phyloP scores from a whole-genome alignment of 768 basidiomycete species.

The Lenzites betulinus region DNA sequence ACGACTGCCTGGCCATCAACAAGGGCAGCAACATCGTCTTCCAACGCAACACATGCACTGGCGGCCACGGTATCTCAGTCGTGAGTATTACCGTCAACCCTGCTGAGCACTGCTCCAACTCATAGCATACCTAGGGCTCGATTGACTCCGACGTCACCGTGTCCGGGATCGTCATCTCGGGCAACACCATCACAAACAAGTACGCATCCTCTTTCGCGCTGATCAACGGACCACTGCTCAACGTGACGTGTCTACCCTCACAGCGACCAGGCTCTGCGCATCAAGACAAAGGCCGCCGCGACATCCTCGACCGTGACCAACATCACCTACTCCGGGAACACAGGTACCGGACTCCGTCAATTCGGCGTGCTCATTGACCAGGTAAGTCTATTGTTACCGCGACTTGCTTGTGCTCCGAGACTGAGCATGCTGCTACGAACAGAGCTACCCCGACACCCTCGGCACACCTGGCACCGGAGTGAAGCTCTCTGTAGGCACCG shows the following conservation, averaged over 20 bases:
- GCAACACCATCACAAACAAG: slow-evolving; percentile 61
- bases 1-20: slow-evolving; percentile 65
- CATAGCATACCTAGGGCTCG: slow-evolving; percentile 48
- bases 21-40: slow-evolving; percentile 41
- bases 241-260: too few species aligned
- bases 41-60: slow-evolving; percentile 49
- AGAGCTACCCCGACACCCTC: slow-evolving; percentile 59
- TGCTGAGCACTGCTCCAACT: neutral
- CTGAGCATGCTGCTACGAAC: neutral
- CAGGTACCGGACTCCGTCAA: slow-evolving; percentile 45
- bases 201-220: slow-evolving; percentile 23
- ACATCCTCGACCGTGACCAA: slow-evolving; percentile 49
- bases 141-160: slow-evolving; percentile 50
- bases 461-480: slow-evolving; percentile 60
- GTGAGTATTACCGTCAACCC: slow-evolving; percentile 22
- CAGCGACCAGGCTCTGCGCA: slow-evolving; percentile 58
- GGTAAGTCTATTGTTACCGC: slow-evolving; percentile 30
- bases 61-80: slow-evolving; percentile 68
- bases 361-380: slow-evolving; percentile 67
- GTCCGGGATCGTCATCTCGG: slow-evolving; percentile 46
- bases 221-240: neutral
- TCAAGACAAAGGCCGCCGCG: slow-evolving; percentile 55
- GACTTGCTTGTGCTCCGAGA: neutral
- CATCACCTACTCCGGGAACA: slow-evolving; percentile 57
- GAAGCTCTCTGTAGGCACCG: slow-evolving; percentile 51